Percentiles rank a stretch among this genome's conserved stretches.
These are phyloP conservation scores for Capronia americana DNA, from an alignment of 2,329 filamentous ascomycete species.

Conservation along the genomic window DNA sequence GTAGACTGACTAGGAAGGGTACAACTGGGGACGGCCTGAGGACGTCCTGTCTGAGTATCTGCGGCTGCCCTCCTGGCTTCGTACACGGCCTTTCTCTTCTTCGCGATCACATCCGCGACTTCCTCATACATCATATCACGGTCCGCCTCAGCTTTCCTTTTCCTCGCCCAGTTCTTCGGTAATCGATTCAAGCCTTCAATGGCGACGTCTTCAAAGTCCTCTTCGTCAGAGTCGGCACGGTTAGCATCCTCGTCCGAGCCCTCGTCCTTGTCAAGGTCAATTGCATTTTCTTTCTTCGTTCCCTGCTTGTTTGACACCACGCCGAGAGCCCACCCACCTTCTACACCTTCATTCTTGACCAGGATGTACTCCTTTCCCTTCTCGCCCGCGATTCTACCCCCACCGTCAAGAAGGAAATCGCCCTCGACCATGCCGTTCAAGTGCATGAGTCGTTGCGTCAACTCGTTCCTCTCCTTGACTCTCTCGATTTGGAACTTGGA, in stretches of 20 bases:
- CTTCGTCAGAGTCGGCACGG: constrained; percentile 58
- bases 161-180: constrained; percentile 64
- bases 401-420: constrained; percentile 63
- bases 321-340: constrained; percentile 94
- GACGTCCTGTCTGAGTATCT: not conserved
- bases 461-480: constrained; percentile 87
- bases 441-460: constrained; percentile 94
- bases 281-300: constrained; percentile 82
- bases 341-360: constrained; percentile 92
- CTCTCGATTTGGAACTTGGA: constrained; percentile 95
- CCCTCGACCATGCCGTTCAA: constrained; percentile 82
- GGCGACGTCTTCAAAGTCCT: constrained; percentile 89
- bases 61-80: constrained; percentile 46
- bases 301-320: constrained; percentile 86
- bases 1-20: not conserved
- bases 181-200: constrained; percentile 87
- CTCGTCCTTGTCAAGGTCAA: constrained; percentile 78
- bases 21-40: not conserved
- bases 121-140: constrained; percentile 48
- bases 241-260: constrained; percentile 44
- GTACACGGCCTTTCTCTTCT: constrained; percentile 56
- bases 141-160: constrained; percentile 43
- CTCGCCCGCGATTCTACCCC: constrained; percentile 67
- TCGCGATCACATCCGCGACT: constrained; percentile 45
- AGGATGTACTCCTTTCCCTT: constrained; percentile 92